A percentile compares a stretch with the other conserved stretches of the same genome.
Evolutionary conservation across 1,284 basidiomycete species (phyloP).

Genomic region (Cryptococcus sp.): DNA sequence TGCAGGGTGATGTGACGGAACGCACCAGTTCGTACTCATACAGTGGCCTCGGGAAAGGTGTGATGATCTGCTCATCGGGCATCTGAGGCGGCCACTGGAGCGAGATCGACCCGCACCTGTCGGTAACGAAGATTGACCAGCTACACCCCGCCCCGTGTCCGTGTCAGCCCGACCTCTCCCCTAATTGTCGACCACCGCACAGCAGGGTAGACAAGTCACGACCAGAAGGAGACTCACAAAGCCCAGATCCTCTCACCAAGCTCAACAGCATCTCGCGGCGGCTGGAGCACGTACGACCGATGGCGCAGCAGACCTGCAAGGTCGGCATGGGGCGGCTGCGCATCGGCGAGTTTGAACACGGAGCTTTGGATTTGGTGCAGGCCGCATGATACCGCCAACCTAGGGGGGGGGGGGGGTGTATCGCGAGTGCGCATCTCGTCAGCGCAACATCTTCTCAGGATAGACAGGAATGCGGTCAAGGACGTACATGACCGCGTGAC

Average conservation of each 20-base stretch:
- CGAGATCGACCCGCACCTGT: slow-evolving; percentile 31
- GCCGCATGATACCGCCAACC: slow-evolving; percentile 36
- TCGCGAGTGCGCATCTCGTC: too few relatives aligned
- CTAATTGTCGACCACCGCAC: too few relatives aligned
- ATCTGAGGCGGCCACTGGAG: slow-evolving; percentile 35
- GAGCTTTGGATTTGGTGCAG: slow-evolving; percentile 36
- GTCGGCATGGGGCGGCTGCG: slow-evolving; percentile 18
- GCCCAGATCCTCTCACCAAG: slow-evolving; percentile 43
- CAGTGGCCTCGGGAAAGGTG: slow-evolving; percentile 39
- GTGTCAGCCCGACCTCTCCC: not conserved
- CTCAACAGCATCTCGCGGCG: slow-evolving; percentile 35
- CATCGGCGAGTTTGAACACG: slow-evolving; percentile 20
- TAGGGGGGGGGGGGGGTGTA: slow-evolving; percentile 1
- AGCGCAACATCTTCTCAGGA: not conserved
- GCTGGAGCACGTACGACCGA: slow-evolving; percentile 27
- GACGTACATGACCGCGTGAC: slow-evolving; percentile 28
- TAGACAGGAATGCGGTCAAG: not conserved
- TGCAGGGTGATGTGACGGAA: not conserved
- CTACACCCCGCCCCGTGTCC: slow-evolving; percentile 9
- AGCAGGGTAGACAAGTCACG: not conserved
- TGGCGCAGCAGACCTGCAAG: slow-evolving; percentile 31
- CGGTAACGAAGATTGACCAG: slow-evolving; percentile 36
- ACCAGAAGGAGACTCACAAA: slow-evolving; percentile 31
- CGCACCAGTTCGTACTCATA: slow-evolving; percentile 42
- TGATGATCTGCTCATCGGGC: slow-evolving; percentile 31